phyloP scores from a whole-genome alignment of 1,284 basidiomycete genomes.

The Schizophyllum amplum region DNA sequence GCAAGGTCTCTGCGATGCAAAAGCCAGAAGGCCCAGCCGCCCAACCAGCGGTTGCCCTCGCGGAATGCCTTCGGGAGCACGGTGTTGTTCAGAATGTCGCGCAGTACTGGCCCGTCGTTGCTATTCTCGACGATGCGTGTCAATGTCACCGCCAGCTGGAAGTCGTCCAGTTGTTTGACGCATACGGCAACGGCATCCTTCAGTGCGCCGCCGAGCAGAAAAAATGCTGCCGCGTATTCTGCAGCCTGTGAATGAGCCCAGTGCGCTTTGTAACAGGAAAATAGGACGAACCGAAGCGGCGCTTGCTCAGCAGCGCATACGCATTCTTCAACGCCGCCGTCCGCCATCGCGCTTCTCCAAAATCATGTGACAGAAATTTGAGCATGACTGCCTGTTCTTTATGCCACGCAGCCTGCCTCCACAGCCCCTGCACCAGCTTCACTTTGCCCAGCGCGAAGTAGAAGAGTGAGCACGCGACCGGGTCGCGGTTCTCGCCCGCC shows the following conservation, averaged over 20 bases:
- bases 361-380: conserved; percentile 91
- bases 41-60: conserved; percentile 89
- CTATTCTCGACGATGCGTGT: conserved; percentile 79
- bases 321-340: conserved; percentile 97
- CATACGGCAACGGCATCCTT: conserved; percentile 93
- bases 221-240: conserved; percentile 98
- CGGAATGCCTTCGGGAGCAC: conserved; percentile 82
- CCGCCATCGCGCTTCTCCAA: conserved; percentile 78
- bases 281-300: conserved; percentile 69
- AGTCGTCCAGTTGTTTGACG: conserved; percentile 80
- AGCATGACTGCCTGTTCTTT: conserved; percentile 88
- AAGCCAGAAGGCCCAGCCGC: conserved; percentile 95
- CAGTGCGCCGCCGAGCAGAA: conserved; percentile 83
- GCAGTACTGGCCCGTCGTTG: conserved; percentile 74
- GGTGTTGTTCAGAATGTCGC: conserved; percentile 59
- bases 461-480: conserved; percentile 81
- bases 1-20: conserved; percentile 80
- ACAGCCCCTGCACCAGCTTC: conserved; percentile 88
- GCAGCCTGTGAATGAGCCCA: not conserved
- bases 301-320: conserved; percentile 86
- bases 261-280: too few relatives aligned
- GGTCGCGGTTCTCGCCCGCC: conserved; percentile 79
- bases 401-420: conserved; percentile 94
- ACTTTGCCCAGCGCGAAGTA: conserved; percentile 94
- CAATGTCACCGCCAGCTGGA: conserved; percentile 84